Evolutionary conservation across 1,284 basidiomycete genomes (phyloP).

Genomic region (Ustilago vetiveriae): DNA sequence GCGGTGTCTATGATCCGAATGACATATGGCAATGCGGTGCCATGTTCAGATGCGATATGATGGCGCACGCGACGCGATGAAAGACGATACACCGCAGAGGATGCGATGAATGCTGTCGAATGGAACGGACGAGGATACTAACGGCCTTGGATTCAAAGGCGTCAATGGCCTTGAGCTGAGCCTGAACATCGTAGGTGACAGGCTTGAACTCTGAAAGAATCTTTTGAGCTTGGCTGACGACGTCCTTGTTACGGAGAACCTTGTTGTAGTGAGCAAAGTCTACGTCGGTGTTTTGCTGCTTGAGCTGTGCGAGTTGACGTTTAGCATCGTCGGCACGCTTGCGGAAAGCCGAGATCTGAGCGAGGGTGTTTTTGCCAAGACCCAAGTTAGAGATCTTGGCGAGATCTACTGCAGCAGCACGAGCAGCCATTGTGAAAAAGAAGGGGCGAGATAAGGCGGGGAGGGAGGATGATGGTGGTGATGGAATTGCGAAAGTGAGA

Average conservation of each 20-base stretch:
- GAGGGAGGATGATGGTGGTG: slow-evolving; percentile 4
- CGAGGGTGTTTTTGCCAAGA: slow-evolving; percentile 65
- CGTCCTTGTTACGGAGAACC: slow-evolving; percentile 83
- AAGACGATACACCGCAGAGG: background rate
- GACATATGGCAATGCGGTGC: slow-evolving; percentile 3
- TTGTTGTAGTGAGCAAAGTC: slow-evolving; percentile 92
- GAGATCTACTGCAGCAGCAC: slow-evolving; percentile 59
- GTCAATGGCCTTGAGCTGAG: slow-evolving; percentile 94
- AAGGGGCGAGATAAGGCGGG: slow-evolving; percentile 1
- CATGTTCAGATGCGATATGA: slow-evolving; percentile 12
- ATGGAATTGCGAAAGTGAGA: background rate
- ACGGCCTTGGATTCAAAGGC: slow-evolving; percentile 97
- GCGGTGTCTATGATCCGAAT: no score
- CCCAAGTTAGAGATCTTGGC: slow-evolving; percentile 64
- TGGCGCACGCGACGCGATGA: background rate
- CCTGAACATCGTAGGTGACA: slow-evolving; percentile 89
- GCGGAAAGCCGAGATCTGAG: slow-evolving; percentile 89
- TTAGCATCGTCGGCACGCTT: slow-evolving; percentile 91
- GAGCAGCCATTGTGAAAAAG: slow-evolving; percentile 49
- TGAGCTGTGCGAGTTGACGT: slow-evolving; percentile 77
- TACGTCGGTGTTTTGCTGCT: slow-evolving; percentile 78
- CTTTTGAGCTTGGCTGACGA: slow-evolving; percentile 93
- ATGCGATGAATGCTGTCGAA: background rate
- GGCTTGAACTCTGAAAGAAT: slow-evolving; percentile 90
- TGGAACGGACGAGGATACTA: slow-evolving; percentile 21